phyloP scores from a whole-genome alignment of 2,329 filamentous ascomycete genomes.

The Aspergillus niger region DNA sequence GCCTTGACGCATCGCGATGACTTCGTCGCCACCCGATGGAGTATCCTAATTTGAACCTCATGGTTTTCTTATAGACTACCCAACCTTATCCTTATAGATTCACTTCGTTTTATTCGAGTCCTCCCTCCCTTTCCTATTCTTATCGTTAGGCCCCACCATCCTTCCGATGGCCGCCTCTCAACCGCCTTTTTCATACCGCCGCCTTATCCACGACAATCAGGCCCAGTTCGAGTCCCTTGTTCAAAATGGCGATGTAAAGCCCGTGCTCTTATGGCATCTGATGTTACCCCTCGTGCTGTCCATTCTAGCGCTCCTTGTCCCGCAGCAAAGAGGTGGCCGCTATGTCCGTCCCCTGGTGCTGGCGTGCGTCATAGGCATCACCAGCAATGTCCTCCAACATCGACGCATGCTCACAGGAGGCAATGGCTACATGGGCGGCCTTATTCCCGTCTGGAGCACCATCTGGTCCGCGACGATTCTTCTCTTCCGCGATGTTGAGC shows the following conservation, averaged over 20 bases:
- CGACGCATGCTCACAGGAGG: constrained; percentile 54
- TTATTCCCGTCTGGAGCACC: constrained; percentile 57
- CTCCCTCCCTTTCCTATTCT: neutral
- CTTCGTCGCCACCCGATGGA: neutral
- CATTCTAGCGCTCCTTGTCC: constrained; percentile 55
- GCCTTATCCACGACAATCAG: constrained; percentile 28
- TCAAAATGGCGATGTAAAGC: constrained; percentile 32
- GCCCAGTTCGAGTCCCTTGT: constrained; percentile 28
- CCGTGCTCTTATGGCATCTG: constrained; percentile 41
- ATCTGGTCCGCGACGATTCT: constrained; percentile 57
- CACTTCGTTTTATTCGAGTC: no score
- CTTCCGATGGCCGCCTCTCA: constrained; percentile 28
- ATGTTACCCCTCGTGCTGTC: constrained; percentile 36
- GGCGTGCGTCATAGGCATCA: constrained; percentile 45
- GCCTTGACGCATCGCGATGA: neutral
- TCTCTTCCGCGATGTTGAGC: constrained; percentile 58
- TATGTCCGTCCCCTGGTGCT: constrained; percentile 51
- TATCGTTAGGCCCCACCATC: neutral
- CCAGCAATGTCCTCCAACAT: constrained; percentile 46
- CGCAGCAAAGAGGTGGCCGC: constrained; percentile 42
- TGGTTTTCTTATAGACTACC: neutral
- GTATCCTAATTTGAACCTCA: neutral
- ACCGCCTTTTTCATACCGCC: constrained; percentile 28
- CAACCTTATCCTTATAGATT: neutral
- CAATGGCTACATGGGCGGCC: constrained; percentile 57